Evolutionary conservation across 306 rosid genomes (phyloP).

Genomic region (Lagenaria siceraria): DNA sequence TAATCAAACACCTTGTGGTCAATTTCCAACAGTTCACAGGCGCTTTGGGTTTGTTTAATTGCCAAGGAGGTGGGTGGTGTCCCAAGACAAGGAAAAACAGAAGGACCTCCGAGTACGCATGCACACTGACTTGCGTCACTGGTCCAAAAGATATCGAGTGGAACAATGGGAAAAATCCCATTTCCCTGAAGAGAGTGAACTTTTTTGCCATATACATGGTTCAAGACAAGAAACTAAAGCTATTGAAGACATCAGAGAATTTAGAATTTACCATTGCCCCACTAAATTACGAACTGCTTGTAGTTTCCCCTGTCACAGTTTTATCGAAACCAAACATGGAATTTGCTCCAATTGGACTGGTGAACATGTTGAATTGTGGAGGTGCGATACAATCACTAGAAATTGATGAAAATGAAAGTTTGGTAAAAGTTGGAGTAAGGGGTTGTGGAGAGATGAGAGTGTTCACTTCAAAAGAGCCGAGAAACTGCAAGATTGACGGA

Average conservation of each 20-base stretch:
- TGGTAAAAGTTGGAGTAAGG: slow-evolving; percentile 26
- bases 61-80: slow-evolving; percentile 91
- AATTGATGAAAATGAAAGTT: slow-evolving; percentile 18
- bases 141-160: slow-evolving; percentile 55
- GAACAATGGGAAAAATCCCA: slow-evolving; percentile 31
- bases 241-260: slow-evolving; percentile 27
- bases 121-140: slow-evolving; percentile 24
- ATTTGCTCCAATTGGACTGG: slow-evolving; percentile 55
- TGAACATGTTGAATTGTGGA: slow-evolving; percentile 62
- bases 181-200: slow-evolving; percentile 25
- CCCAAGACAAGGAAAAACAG: slow-evolving; percentile 36
- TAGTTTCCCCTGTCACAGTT: slow-evolving; percentile 31
- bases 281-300: slow-evolving; percentile 39
- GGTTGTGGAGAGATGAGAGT: slow-evolving; percentile 51
- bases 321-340: slow-evolving; percentile 19
- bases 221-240: slow-evolving; percentile 32
- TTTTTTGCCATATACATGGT: slow-evolving; percentile 41
- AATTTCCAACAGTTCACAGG: slow-evolving; percentile 34
- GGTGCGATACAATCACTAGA: slow-evolving; percentile 43
- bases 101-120: slow-evolving; percentile 31
- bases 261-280: slow-evolving; percentile 46
- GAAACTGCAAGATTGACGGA: slow-evolving; percentile 38
- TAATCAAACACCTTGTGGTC: not conserved
- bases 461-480: slow-evolving; percentile 46
- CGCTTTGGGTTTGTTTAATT: slow-evolving; percentile 54